phyloP scores from a whole-genome alignment of 192 early-diverging fungal genomes.

The Linnemannia schmuckeri region DNA sequence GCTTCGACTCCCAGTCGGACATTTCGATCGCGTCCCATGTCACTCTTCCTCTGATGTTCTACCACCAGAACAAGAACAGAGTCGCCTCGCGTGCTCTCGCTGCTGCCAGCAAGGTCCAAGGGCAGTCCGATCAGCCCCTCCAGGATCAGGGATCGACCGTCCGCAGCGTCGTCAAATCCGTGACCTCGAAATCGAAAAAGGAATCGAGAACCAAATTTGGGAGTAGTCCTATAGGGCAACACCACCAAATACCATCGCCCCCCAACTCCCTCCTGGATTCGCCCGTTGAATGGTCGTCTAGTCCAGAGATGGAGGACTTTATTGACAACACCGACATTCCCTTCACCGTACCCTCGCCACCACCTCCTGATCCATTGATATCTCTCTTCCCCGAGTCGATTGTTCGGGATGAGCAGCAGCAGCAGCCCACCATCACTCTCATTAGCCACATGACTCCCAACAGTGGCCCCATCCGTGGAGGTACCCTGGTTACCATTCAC shows the following conservation, averaged over 20 bases:
- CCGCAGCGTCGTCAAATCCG: constrained; percentile 51
- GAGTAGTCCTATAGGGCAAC: constrained; percentile 42
- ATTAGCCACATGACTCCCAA: constrained; percentile 53
- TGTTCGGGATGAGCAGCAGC: constrained; percentile 24
- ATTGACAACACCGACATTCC: constrained; percentile 49
- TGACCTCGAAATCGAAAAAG: constrained; percentile 40
- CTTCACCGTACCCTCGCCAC: constrained; percentile 51
- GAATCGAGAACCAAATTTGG: constrained; percentile 26
- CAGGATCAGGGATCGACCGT: constrained; percentile 11
- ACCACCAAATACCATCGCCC: constrained; percentile 47
- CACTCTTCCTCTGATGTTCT: constrained; percentile 55
- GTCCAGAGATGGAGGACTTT: constrained; percentile 50
- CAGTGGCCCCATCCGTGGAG: constrained; percentile 48
- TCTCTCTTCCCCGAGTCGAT: constrained; percentile 43
- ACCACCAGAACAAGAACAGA: constrained; percentile 56
- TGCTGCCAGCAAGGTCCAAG: constrained; percentile 32
- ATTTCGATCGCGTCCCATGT: constrained; percentile 49
- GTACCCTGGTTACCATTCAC: constrained; percentile 50
- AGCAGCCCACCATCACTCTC: constrained; percentile 18
- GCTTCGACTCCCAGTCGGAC: constrained; percentile 51
- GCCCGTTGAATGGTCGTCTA: constrained; percentile 38
- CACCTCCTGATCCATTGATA: constrained; percentile 52
- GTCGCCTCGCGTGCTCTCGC: constrained; percentile 41
- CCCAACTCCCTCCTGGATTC: constrained; percentile 43
- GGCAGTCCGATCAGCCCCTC: constrained; percentile 18